Evolutionary conservation across 2,329 filamentous ascomycete species (phyloP).

Genomic region (Hymenoscyphus infarciens): DNA sequence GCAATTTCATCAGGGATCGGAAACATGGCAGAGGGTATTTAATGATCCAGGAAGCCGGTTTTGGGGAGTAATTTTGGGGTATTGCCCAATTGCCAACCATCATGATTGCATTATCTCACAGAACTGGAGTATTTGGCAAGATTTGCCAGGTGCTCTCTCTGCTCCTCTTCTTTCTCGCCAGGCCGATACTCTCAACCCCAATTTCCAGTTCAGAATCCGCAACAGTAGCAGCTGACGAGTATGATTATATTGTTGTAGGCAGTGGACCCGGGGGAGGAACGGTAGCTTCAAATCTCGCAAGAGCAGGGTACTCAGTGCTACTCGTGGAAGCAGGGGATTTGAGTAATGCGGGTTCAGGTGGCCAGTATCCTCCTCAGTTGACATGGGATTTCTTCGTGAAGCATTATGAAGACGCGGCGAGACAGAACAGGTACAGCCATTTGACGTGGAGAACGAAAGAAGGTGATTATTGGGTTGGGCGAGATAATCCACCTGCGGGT

Average conservation of each 20-base stretch:
- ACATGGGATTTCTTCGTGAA: conserved; percentile 47
- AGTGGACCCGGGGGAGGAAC: conserved; percentile 51
- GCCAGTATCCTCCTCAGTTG: conserved; percentile 42
- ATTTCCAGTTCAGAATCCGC: not conserved
- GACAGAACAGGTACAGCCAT: conserved; percentile 20
- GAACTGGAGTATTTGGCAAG: not conserved
- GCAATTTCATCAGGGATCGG: not conserved
- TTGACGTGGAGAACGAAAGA: conserved; percentile 38
- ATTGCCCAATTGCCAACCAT: not conserved
- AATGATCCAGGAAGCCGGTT: not conserved
- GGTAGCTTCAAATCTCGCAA: conserved; percentile 47
- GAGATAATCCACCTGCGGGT: conserved; percentile 33
- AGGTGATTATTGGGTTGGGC: conserved; percentile 25
- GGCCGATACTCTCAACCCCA: conserved; percentile 3
- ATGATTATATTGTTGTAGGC: conserved; percentile 54
- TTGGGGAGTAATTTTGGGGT: not conserved
- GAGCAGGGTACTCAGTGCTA: conserved; percentile 48
- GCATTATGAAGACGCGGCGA: conserved; percentile 20
- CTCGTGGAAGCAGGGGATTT: conserved; percentile 53
- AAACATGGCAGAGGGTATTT: not conserved
- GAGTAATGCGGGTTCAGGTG: conserved; percentile 46
- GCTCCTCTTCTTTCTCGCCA: not conserved
- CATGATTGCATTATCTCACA: not conserved
- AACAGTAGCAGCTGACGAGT: conserved; percentile 25
- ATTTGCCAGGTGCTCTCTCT: not conserved